A percentile compares a stretch with the other conserved stretches of the same genome.
Evolutionary conservation across 176 grass and related monocot genomes (phyloP).

Genomic region (Avena atlantica): DNA sequence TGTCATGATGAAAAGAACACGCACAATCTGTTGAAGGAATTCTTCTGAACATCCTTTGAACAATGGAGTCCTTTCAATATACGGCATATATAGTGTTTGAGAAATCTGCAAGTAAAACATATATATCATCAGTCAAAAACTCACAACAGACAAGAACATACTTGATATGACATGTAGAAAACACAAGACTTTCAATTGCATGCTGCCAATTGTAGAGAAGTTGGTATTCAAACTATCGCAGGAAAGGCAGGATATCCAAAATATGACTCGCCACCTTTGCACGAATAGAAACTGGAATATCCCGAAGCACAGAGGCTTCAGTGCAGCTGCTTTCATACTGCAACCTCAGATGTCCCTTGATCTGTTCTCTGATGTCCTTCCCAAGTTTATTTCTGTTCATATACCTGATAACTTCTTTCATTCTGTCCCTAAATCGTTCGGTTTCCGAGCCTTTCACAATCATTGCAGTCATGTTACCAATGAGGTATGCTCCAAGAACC

Average conservation of each 20-base stretch:
- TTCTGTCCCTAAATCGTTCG: slow-evolving; percentile 90
- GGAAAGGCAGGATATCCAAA: not conserved
- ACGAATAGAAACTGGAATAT: slow-evolving; percentile 91
- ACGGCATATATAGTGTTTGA: slow-evolving; percentile 82
- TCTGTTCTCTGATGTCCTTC: slow-evolving; percentile 86
- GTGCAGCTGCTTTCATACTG: slow-evolving; percentile 96
- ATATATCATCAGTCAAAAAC: not conserved
- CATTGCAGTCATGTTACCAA: slow-evolving; percentile 96
- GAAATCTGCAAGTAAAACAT: slow-evolving; percentile 70
- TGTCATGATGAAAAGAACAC: slow-evolving; percentile 25
- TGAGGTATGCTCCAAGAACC: slow-evolving; percentile 97
- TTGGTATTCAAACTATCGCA: slow-evolving; percentile 26
- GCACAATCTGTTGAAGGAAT: slow-evolving; percentile 98
- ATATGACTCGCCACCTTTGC: slow-evolving; percentile 63
- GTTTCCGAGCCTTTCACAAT: slow-evolving; percentile 98
- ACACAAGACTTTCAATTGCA: not conserved
- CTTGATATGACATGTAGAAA: slow-evolving; percentile 1
- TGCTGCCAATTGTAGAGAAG: slow-evolving; percentile 18
- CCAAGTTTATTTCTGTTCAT: slow-evolving; percentile 96
- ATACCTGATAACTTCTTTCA: slow-evolving; percentile 95
- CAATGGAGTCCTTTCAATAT: slow-evolving; percentile 70
- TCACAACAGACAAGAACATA: slow-evolving; percentile 21
- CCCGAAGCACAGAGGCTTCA: slow-evolving; percentile 86
- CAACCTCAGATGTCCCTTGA: slow-evolving; percentile 86
- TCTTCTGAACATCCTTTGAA: slow-evolving; percentile 93